Evolutionary conservation across 1,139 yeast species (phyloP).

Genomic region (Groenewaldozyma sp.): DNA sequence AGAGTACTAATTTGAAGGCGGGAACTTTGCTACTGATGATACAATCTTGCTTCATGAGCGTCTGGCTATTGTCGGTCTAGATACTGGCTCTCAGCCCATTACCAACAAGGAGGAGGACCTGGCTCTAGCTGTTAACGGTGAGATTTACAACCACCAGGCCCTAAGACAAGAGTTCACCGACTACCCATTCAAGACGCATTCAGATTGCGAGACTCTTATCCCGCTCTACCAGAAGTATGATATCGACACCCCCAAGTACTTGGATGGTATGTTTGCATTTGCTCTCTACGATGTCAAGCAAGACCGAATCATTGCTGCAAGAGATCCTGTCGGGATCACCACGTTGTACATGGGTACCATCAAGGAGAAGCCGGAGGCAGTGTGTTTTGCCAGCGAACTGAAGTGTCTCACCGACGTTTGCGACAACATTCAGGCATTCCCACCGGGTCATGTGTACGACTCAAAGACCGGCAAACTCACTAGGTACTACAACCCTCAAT

Average conservation of each 20-base stretch:
- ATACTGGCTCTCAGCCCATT: slow-evolving; percentile 97
- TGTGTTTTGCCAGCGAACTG: slow-evolving; percentile 88
- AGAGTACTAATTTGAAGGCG: slow-evolving; percentile 27
- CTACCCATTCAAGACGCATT: slow-evolving; percentile 73
- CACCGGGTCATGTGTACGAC: slow-evolving; percentile 97
- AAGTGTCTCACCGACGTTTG: slow-evolving; percentile 92
- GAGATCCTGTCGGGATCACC: slow-evolving; percentile 97
- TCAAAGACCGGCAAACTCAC: slow-evolving; percentile 77
- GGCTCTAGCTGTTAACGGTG: slow-evolving; percentile 88
- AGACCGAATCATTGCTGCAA: slow-evolving; percentile 89
- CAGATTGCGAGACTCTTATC: slow-evolving; percentile 96
- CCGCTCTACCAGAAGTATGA: slow-evolving; percentile 84
- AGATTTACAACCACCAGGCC: slow-evolving; percentile 91
- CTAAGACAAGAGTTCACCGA: slow-evolving; percentile 64
- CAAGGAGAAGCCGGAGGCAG: slow-evolving; percentile 59
- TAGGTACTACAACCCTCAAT: slow-evolving; percentile 81
- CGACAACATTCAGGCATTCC: slow-evolving; percentile 87
- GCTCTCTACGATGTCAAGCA: slow-evolving; percentile 74
- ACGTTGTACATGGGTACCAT: slow-evolving; percentile 91
- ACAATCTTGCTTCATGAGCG: slow-evolving; percentile 87
- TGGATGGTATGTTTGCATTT: slow-evolving; percentile 98
- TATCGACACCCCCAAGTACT: slow-evolving; percentile 78
- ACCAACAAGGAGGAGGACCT: slow-evolving; percentile 66
- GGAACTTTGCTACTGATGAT: slow-evolving; percentile 67
- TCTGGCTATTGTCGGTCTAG: slow-evolving; percentile 83